Base-by-base conservation (phyloP, 306 rosid species). In the Pueraria montana region DNA sequence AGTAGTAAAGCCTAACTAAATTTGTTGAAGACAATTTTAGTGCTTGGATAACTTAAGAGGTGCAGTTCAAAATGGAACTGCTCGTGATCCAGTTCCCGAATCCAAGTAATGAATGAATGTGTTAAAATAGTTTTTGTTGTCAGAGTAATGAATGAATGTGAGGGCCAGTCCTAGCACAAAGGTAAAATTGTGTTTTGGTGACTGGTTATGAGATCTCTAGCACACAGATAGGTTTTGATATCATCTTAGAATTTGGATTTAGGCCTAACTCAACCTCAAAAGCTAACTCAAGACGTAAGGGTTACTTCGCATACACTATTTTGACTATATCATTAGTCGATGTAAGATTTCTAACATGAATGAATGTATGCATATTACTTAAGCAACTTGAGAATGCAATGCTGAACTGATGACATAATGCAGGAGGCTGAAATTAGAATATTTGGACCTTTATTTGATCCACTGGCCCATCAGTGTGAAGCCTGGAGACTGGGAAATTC, bases 391-490 rank as follows among this genome's bases (percentile, higher is more conserved):
- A 61, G 43, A 64, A 17, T 64, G 32, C 5, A 64, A 16, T 64
- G 4, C 6, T 38, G 9, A 46, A 49, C 62, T 34, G 27, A 24
- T 74, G 75, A 4, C 42, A 72, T 36, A 16, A 7, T 68, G 55
- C 70, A 88, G 89, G 82, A 23, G 46, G 26, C 49, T 86, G 59
- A 78, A 82, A 62, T 56, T 86, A 78, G 89, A 88, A 10, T 88
- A 81, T 62, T 61, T 86, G 32, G 89, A 89, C 27, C 87, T 86
- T 11, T 84, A 81, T 82, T 77, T 89, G 42, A 24, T 89, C 65
- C 91, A 84, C 48, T 86, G 78, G 72, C 91, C 89, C 24, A 56
- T 86, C 16, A 89, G 87, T 76, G 82, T 73, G 16, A 84, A 89
- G 48, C 76, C 87, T 16, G 85, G 68, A 26, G 63, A 69, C 12